Conservation (phyloP, 2,329 filamentous ascomycete species). For the Aspergillus alliaceus region DNA sequence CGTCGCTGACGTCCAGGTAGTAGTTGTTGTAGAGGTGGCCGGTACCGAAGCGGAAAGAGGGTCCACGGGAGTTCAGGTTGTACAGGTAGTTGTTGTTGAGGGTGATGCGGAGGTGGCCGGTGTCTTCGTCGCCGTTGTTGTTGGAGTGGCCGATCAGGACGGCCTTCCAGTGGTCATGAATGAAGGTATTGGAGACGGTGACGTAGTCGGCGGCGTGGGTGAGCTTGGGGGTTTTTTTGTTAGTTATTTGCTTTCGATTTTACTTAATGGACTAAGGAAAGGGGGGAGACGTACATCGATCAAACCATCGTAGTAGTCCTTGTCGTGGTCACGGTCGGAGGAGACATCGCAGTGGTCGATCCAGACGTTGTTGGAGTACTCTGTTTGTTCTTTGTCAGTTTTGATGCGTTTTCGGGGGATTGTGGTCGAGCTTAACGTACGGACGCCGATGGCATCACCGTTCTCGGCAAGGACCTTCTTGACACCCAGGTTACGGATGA, state of each 20-base stretch:
- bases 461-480: conserved; percentile 56
- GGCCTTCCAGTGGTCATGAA: conserved; percentile 65
- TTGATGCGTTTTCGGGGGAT: background rate
- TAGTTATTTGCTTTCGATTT: background rate
- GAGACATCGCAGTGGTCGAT: conserved; percentile 68
- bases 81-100: conserved; percentile 67
- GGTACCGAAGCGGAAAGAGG: conserved; percentile 66
- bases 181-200: conserved; percentile 52
- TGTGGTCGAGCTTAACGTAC: conserved; percentile 30
- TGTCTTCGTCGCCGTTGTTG: conserved; percentile 59
- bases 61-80: conserved; percentile 64
- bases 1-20: conserved; percentile 48
- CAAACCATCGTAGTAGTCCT: conserved; percentile 71
- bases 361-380: conserved; percentile 56
- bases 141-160: conserved; percentile 61
- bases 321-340: conserved; percentile 59
- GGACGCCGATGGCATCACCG: conserved; percentile 62
- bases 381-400: conserved; percentile 7
- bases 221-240: conserved; percentile 29
- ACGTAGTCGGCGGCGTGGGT: conserved; percentile 63
- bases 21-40: conserved; percentile 61
- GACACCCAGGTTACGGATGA: conserved; percentile 63
- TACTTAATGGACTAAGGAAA: background rate
- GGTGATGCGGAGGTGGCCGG: conserved; percentile 62
- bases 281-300: conserved; percentile 47